Base-by-base conservation (phyloP, 2,329 filamentous ascomycete species). In the Aspergillus fischeri region DNA sequence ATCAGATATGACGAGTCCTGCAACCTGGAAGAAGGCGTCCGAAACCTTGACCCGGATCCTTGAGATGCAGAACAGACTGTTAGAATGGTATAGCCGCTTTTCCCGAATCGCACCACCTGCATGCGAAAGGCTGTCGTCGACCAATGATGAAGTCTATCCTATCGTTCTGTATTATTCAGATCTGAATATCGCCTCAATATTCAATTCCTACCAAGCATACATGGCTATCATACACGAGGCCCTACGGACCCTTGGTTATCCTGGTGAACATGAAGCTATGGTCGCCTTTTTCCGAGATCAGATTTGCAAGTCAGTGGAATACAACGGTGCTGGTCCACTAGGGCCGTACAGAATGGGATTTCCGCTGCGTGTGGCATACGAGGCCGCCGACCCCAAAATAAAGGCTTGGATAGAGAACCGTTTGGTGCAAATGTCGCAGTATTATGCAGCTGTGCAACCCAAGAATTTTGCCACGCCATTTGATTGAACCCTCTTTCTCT, bases 241-340 rank as follows among this genome's bases (percentile, higher is more conserved):
- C 8, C 41, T 71, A n/a, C 65, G 51, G 25, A 53, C 42, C 2
- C 67, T 63, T 32, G 58, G 54, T 3, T 64, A 63, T 27, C 58
- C 66, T 8, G 68, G 68, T 14, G 57, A 63, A 8, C 65, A 71
- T 28, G 61, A 21, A 6, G 60, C 58, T 20, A 63, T 65, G 61
- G 59, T 66, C 10, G 24, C 53, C 20, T 65, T 64, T 54, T 70
- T 63, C 25, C 61, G 63, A 17, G 67, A 70, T 53, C 66, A 66
- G 54, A 70, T 70, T n/a, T 71, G 69, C 59, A 65, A 59, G 48
- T 70, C 68, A 0, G 62, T 70, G n/a, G 67, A 70, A 55, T 69
- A 65, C 41, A 63, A 59, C 42, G 52, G 62, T 6, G 58, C 57
- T 7, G 69, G 67, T 3, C 50, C 65, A 3, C 52, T 70, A 14